Conservation (phyloP, 345 rosid species). For the Moricandia moricandioides region DNA sequence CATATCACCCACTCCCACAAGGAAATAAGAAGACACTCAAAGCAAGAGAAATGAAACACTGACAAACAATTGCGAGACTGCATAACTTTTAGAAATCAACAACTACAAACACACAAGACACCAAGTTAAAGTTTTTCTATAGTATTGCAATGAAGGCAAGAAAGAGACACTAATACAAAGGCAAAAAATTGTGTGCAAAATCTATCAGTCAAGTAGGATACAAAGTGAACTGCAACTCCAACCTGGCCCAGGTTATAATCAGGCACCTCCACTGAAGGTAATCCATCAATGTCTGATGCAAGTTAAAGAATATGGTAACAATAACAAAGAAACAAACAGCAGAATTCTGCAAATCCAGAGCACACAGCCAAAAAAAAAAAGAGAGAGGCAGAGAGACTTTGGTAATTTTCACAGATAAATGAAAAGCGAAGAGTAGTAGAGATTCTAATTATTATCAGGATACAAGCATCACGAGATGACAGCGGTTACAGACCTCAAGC, state of each 20-base stretch:
- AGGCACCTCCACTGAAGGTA: slow-evolving; percentile 49
- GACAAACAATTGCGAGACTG: background rate
- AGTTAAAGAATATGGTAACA: slow-evolving; percentile 55
- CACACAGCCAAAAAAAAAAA: slow-evolving; percentile 15
- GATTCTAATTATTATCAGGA: slow-evolving; percentile 51
- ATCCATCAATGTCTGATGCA: slow-evolving; percentile 52
- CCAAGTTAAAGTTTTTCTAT: background rate
- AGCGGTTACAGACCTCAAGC: slow-evolving; percentile 96
- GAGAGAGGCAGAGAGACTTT: background rate
- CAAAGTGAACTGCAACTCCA: slow-evolving; percentile 49
- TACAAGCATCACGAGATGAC: slow-evolving; percentile 71
- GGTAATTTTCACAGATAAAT: background rate
- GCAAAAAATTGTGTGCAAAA: background rate
- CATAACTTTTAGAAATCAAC: background rate
- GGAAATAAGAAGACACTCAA: background rate
- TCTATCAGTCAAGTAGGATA: slow-evolving; percentile 49
- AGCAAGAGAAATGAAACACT: background rate
- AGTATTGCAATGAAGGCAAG: background rate
- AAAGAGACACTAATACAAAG: background rate
- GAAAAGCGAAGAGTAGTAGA: background rate
- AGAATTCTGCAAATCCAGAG: background rate
- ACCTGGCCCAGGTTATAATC: slow-evolving; percentile 45
- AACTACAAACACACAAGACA: background rate
- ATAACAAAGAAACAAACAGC: slow-evolving; percentile 24
- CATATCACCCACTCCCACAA: background rate